phyloP scores from a whole-genome alignment of 169 alveolate genomes.

The Hepatocystis sp. region DNA sequence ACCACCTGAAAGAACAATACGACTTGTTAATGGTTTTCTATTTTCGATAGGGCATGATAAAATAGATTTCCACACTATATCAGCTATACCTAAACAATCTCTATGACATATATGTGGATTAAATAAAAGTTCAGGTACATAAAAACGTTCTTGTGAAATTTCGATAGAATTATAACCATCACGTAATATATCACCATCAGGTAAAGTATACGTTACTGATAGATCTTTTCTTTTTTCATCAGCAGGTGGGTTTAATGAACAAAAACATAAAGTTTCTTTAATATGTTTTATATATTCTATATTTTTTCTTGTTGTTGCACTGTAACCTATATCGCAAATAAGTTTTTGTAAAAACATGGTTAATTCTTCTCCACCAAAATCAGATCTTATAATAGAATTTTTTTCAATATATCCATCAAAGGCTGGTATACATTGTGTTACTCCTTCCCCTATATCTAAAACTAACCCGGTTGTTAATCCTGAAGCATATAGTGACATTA shows the following conservation, averaged over 20 bases:
- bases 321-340: conserved; percentile 86
- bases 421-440: conserved; percentile 91
- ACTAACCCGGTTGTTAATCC: conserved; percentile 92
- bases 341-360: conserved; percentile 88
- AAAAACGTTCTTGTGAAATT: conserved; percentile 88
- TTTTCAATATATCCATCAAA: conserved; percentile 91
- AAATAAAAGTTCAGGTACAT: conserved; percentile 89
- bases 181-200: conserved; percentile 89
- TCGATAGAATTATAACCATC: conserved; percentile 85
- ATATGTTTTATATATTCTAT: conserved; percentile 83
- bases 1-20: conserved; percentile 82
- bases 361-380: conserved; percentile 90
- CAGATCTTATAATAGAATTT: conserved; percentile 85
- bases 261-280: conserved; percentile 88
- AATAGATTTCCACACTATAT: conserved; percentile 81
- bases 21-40: conserved; percentile 78
- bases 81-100: conserved; percentile 78
- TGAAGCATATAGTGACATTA: conserved; percentile 89
- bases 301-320: conserved; percentile 86
- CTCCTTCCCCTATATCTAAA: conserved; percentile 91
- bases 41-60: conserved; percentile 77
- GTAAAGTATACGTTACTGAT: conserved; percentile 81
- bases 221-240: conserved; percentile 85
- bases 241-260: conserved; percentile 86
- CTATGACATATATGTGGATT: conserved; percentile 82